These are phyloP conservation scores for Berberis thunbergii DNA, from an alignment of 164 flowering plant species.

Conservation along the genomic window DNA sequence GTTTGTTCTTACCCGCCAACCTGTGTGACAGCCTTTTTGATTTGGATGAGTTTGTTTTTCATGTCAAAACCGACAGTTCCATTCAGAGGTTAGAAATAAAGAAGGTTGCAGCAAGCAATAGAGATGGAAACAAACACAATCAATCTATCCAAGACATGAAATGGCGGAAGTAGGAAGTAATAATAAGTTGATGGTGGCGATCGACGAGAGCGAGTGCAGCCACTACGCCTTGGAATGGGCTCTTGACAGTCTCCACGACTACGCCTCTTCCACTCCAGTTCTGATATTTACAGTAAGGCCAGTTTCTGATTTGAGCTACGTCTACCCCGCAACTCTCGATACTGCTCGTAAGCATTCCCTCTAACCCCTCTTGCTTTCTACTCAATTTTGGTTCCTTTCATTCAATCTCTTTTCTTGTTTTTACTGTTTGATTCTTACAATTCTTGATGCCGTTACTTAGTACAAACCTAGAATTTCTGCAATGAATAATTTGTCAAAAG, in stretches of 20 bases:
- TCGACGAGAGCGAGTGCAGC: conserved; percentile 76
- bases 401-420: not conserved
- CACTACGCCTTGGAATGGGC: conserved; percentile 61
- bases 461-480: not conserved
- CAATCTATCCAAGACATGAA: not conserved
- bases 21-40: no score
- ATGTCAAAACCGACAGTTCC: no score
- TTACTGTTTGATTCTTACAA: not conserved
- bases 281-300: conserved; percentile 36
- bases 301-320: conserved; percentile 11
- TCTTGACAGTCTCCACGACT: conserved; percentile 29
- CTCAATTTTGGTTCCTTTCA: not conserved
- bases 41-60: no score
- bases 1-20: no score
- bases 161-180: conserved; percentile 11
- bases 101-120: not conserved
- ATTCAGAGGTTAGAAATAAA: no score
- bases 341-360: conserved; percentile 23
- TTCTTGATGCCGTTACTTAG: not conserved
- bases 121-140: not conserved
- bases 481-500: not conserved
- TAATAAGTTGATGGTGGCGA: conserved; percentile 68
- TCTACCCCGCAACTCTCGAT: conserved; percentile 36
- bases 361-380: no score
- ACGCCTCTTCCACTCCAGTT: conserved; percentile 23